These are phyloP conservation scores for Petrea volubilis DNA, from an alignment of 257 asterid species.

Conservation along the genomic window DNA sequence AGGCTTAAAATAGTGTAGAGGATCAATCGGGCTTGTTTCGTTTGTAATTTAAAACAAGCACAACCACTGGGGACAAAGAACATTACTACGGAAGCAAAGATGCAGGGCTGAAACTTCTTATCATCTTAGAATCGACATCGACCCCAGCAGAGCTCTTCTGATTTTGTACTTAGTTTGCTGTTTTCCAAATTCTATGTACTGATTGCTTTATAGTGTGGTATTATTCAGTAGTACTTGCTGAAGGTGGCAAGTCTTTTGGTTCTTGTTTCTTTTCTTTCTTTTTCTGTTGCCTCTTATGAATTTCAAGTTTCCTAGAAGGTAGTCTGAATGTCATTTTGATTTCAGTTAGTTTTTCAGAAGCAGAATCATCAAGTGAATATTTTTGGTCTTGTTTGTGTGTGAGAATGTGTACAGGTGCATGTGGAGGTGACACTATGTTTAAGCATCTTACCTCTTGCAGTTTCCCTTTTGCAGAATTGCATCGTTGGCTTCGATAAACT, in stretches of 20 bases:
- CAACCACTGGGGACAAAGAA: background rate
- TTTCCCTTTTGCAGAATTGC: too few species aligned
- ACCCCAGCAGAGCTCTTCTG: background rate
- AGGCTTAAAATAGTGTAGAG: constrained; percentile 30
- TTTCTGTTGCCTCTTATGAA: too few species aligned
- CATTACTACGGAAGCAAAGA: constrained; percentile 8
- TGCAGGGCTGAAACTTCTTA: background rate
- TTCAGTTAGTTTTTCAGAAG: too few species aligned
- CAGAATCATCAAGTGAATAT: too few species aligned
- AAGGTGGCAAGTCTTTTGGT: background rate
- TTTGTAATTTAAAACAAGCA: constrained; percentile 15
- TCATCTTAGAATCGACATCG: constrained; percentile 15
- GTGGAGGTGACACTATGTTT: too few species aligned
- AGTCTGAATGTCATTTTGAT: too few species aligned
- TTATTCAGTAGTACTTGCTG: background rate
- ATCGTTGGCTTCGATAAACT: too few species aligned
- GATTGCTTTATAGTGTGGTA: constrained; percentile 9
- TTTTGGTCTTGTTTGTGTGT: too few species aligned
- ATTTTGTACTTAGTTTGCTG: background rate
- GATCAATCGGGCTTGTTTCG: constrained; percentile 1
- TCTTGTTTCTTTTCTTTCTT: background rate
- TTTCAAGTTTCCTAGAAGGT: too few species aligned
- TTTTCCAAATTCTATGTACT: constrained; percentile 3
- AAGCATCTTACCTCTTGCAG: too few species aligned
- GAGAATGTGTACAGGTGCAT: too few species aligned